Base-by-base conservation (phyloP, 345 rosid species). In the Psidium friedrichsthalianum region DNA sequence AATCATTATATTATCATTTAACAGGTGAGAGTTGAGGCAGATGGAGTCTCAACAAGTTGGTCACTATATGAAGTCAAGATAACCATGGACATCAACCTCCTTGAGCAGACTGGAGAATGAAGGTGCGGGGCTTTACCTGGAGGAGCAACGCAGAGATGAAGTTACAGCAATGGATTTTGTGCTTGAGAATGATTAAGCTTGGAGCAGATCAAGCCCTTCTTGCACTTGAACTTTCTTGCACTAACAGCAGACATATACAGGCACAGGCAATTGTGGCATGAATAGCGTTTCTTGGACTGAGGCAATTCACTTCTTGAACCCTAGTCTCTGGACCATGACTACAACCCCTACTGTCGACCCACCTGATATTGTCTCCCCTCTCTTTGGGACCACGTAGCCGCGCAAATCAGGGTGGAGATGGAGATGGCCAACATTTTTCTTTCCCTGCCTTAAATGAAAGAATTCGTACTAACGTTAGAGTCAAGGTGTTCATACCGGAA, bases 241-340 rank as follows among this genome's bases (percentile, higher is more conserved):
- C n/a, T n/a, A n/a, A n/a, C n/a, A n/a, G n/a, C n/a, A n/a, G n/a
- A n/a, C n/a, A n/a, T n/a, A n/a, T n/a, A n/a, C n/a, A n/a, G n/a
- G n/a, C n/a, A n/a, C 61, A 10, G 10, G 5, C 0, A 24, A 56
- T 56, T 11, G 9, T 22, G 5, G 0, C 0, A 6, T 0, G 13
- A 6, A 24, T 56, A 22, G 27, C 14, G 1, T 56, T 11, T 10
- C 14, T 56, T 56, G 25, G 61, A 4, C 5, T 44, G 27, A 5
- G 64, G 64, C 64, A 58, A n/a, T 58, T 24, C 25, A 24, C 27
- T 56, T 56, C 59, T 56, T 11, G 25, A 56, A 56, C 25, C 27
- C 61, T 56, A 4, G 2, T 11, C 27, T 25, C 11, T 56, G 10
- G 61, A 9, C 61, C 61, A 24, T 10, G 27, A 10, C 14, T 1